phyloP scores from a whole-genome alignment of 495 filamentous ascomycete genomes.

The Hypoxylon rickii region DNA sequence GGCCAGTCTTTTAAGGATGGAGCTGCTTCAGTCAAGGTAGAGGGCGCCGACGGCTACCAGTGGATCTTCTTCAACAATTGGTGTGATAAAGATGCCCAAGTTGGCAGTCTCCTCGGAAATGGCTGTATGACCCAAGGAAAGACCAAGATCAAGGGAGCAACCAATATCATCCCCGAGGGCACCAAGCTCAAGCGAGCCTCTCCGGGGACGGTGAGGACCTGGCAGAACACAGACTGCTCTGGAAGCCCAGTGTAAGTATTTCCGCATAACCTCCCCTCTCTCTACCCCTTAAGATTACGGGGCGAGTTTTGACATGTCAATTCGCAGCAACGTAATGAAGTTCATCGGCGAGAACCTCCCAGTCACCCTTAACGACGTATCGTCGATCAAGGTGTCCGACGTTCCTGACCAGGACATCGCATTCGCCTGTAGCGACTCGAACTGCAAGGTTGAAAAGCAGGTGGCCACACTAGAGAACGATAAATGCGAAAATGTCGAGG shows the following conservation, averaged over 20 bases:
- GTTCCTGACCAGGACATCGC: conserved; percentile 9
- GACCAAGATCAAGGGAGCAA: conserved; percentile 11
- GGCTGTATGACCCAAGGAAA: conserved; percentile 10
- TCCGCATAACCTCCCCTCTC: too few species aligned
- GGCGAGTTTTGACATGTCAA: neutral
- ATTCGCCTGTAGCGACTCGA: conserved; percentile 15
- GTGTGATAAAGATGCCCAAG: conserved; percentile 4
- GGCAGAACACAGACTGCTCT: conserved; percentile 18
- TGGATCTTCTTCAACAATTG: conserved; percentile 22
- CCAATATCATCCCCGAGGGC: conserved; percentile 14
- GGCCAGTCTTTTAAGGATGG: conserved; percentile 5
- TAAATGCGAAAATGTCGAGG: conserved; percentile 15
- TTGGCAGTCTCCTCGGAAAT: conserved; percentile 3
- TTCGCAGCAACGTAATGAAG: neutral
- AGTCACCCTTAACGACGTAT: conserved; percentile 8
- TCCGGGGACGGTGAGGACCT: conserved; percentile 5
- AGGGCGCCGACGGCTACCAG: neutral
- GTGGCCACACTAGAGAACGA: conserved; percentile 11
- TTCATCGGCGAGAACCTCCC: conserved; percentile 8
- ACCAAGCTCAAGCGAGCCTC: conserved; percentile 10
- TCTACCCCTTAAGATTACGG: neutral
- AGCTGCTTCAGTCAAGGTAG: conserved; percentile 13
- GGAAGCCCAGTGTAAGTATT: conserved; percentile 13
- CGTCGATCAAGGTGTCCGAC: conserved; percentile 14
- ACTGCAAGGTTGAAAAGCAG: conserved; percentile 21